phyloP scores from a whole-genome alignment of 192 early-diverging fungal species.

The Phlyctochytrium arcticum region DNA sequence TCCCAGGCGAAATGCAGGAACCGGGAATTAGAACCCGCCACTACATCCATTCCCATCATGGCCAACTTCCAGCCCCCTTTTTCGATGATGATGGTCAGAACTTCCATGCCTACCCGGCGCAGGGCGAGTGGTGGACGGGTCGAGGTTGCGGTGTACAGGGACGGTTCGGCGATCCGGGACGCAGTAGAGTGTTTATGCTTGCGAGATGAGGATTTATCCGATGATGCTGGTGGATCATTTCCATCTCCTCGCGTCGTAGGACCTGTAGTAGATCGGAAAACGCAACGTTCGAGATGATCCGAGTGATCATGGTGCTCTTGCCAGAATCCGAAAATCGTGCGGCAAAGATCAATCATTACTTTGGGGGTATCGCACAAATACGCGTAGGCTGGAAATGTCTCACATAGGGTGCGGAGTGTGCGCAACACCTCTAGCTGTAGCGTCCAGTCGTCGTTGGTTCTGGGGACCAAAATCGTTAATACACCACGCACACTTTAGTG shows the following conservation, averaged over 20 bases:
- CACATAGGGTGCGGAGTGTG: not conserved
- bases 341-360: not conserved
- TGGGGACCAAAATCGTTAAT: too few species aligned
- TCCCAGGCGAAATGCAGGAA: not conserved
- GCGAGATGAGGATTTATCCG: not conserved
- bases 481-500: too few species aligned
- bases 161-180: not conserved
- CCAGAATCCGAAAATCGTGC: conserved; percentile 6
- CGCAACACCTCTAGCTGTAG: conserved; percentile 1
- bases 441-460: not conserved
- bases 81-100: not conserved
- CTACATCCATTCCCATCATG: not conserved
- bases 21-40: not conserved
- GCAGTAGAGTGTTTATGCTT: not conserved
- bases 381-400: not conserved
- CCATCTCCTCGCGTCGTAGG: too few species aligned
- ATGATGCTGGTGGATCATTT: not conserved
- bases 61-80: not conserved
- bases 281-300: conserved; percentile 1
- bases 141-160: not conserved
- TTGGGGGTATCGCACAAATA: not conserved
- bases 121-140: not conserved
- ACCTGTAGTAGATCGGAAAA: too few species aligned
- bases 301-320: not conserved
- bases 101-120: not conserved